Conservation (phyloP, 2,329 filamentous ascomycete genomes). For the Penicillium vulpinum region DNA sequence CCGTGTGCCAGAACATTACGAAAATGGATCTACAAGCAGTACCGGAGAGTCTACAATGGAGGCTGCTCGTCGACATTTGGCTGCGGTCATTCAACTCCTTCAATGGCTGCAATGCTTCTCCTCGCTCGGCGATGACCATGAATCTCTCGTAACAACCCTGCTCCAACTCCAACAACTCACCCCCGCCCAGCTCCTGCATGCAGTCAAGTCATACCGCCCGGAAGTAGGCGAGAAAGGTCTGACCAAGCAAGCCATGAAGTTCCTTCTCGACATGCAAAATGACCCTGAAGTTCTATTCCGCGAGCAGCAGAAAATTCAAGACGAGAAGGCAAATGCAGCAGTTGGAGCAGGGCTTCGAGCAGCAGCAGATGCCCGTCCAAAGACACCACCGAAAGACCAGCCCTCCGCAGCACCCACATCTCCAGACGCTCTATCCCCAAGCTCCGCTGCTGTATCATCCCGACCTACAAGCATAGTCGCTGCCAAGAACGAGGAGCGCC, state of each 20-base stretch:
- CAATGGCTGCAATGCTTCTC: constrained; percentile 99
- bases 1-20: constrained; percentile 90
- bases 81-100: constrained; percentile 86
- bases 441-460: constrained; percentile 26
- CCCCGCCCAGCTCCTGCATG: constrained; percentile 85
- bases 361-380: constrained; percentile 27
- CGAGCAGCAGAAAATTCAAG: constrained; percentile 37
- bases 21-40: constrained; percentile 81
- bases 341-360: constrained; percentile 13
- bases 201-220: constrained; percentile 87
- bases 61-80: constrained; percentile 77
- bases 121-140: constrained; percentile 84
- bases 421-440: constrained; percentile 25
- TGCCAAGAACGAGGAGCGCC: constrained; percentile 28
- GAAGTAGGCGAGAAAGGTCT: constrained; percentile 94
- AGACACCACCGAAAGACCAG: constrained; percentile 29
- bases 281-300: constrained; percentile 62
- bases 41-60: constrained; percentile 87
- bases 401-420: constrained; percentile 19
- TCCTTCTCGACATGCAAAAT: constrained; percentile 76
- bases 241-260: constrained; percentile 84
- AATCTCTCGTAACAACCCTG: constrained; percentile 82
- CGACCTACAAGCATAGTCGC: constrained; percentile 23
- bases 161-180: constrained; percentile 84
- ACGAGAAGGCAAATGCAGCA: constrained; percentile 23